A percentile compares a stretch with the other conserved stretches of the same genome.
Conservation (phyloP, 306 rosid species). For the Ormosia emarginata region DNA sequence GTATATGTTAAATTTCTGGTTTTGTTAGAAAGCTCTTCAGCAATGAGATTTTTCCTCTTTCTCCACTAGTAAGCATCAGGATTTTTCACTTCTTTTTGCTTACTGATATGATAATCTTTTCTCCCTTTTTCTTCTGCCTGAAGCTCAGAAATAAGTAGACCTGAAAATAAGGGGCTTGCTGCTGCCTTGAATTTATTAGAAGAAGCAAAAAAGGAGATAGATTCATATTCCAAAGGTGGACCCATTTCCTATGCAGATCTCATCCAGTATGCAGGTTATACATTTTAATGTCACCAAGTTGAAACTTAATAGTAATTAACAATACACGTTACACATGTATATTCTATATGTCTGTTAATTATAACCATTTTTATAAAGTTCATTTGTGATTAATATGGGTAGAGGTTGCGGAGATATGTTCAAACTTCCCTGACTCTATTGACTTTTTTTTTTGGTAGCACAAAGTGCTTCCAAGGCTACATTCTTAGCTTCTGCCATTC, state of each 20-base stretch:
- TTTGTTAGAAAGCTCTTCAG: background rate
- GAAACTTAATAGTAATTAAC: conserved; percentile 5
- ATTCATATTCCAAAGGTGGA: conserved; percentile 85
- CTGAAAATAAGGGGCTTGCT: conserved; percentile 78
- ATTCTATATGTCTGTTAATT: conserved; percentile 16
- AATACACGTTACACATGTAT: background rate
- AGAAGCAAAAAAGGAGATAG: conserved; percentile 88
- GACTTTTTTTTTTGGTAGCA: conserved; percentile 45
- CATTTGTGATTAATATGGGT: background rate
- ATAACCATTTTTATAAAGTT: background rate
- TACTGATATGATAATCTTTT: background rate
- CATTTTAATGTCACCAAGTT: conserved; percentile 14
- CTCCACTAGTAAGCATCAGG: background rate
- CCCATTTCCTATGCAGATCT: conserved; percentile 89
- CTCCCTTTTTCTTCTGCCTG: conserved; percentile 32
- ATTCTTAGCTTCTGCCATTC: conserved; percentile 84
- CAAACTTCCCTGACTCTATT: conserved; percentile 1
- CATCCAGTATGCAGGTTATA: conserved; percentile 72
- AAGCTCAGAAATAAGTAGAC: conserved; percentile 95
- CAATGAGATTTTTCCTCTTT: background rate
- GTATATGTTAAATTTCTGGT: background rate
- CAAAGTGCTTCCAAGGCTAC: conserved; percentile 79
- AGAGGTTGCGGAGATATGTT: background rate
- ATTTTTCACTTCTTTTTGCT: background rate
- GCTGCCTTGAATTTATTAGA: conserved; percentile 73